These are phyloP conservation scores for Rhizoclosmatium globosum DNA, from an alignment of 192 early-diverging fungal genomes.

Conservation along the genomic window DNA sequence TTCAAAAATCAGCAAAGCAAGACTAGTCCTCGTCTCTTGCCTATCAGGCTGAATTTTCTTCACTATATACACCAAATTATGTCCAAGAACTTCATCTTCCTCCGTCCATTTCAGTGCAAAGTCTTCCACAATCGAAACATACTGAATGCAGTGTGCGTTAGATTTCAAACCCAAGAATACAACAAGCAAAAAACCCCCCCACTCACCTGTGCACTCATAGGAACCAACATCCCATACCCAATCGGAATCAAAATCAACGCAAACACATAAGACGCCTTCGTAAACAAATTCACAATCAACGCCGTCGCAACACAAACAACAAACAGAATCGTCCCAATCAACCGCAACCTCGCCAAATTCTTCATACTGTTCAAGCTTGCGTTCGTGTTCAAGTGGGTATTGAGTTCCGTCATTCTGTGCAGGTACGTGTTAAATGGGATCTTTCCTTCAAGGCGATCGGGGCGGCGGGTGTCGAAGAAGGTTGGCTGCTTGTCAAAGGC, in stretches of 20 bases:
- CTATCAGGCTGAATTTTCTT: background rate
- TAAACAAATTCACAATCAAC: background rate
- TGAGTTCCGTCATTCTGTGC: constrained; percentile 6
- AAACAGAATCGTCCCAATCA: too few relatives aligned
- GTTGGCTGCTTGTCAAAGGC: background rate
- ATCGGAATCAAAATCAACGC: background rate
- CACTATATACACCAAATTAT: background rate
- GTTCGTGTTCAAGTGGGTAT: background rate
- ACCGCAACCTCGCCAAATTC: too few relatives aligned
- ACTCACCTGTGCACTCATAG: background rate
- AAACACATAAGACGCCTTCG: background rate
- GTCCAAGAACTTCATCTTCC: constrained; percentile 11
- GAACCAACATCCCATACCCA: background rate
- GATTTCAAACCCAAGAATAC: background rate
- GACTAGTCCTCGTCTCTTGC: background rate
- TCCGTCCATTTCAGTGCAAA: background rate
- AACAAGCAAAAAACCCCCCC: too few relatives aligned
- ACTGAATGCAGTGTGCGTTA: background rate
- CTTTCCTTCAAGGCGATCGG: constrained; percentile 3
- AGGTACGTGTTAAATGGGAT: constrained; percentile 6
- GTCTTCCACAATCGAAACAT: background rate
- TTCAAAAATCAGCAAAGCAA: constrained; percentile 8
- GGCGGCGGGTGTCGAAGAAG: constrained; percentile 3
- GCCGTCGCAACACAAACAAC: background rate
- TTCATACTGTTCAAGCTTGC: too few relatives aligned